Percentiles rank a stretch among this genome's conserved stretches.
Conservation (phyloP, 371 early-diverging fungal species). For the Circinella minor region DNA sequence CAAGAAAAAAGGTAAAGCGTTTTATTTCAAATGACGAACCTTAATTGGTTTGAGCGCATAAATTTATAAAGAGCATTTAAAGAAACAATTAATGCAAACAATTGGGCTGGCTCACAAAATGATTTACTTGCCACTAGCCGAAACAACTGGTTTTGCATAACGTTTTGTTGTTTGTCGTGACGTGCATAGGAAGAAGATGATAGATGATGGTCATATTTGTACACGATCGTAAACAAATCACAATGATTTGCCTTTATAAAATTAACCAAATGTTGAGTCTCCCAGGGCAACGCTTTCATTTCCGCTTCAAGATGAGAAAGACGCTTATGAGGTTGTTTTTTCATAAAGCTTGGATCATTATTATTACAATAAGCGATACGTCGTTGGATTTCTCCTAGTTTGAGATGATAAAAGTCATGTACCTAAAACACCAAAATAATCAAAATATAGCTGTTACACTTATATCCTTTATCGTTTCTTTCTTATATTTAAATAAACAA, state of each 20-base stretch:
- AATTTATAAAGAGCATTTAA: slow-evolving; percentile 4
- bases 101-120: background rate
- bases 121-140: slow-evolving; percentile 9
- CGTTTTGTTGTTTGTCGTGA: slow-evolving; percentile 1
- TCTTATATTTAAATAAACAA: background rate
- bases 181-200: background rate
- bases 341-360: slow-evolving; percentile 1
- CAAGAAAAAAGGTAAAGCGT: no score
- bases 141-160: slow-evolving; percentile 7
- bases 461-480: background rate
- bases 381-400: slow-evolving; percentile 16
- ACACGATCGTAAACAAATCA: slow-evolving; percentile 4
- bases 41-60: background rate
- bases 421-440: slow-evolving; percentile 10
- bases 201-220: slow-evolving; percentile 9
- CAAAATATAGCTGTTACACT: background rate
- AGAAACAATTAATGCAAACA: slow-evolving; percentile 1
- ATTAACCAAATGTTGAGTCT: background rate
- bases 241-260: slow-evolving; percentile 9
- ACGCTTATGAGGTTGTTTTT: background rate
- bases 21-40: background rate
- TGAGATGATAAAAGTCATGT: slow-evolving; percentile 16
- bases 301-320: background rate
- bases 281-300: slow-evolving; percentile 2
- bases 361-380: slow-evolving; percentile 7